Conservation (phyloP, 495 filamentous ascomycete species). For the Hyaloscypha hepaticicola region DNA sequence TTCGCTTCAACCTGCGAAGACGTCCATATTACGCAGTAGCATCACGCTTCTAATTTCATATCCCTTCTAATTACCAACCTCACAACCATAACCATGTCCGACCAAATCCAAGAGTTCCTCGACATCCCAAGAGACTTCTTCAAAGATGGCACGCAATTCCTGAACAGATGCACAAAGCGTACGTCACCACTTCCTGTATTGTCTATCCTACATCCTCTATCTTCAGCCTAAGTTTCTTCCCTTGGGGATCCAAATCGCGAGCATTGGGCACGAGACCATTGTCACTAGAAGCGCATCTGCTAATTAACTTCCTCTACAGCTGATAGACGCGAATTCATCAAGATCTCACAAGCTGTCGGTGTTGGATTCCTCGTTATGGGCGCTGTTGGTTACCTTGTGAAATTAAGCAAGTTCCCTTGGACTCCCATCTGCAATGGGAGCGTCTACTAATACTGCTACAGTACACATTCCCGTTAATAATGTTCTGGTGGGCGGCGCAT, state of each 20-base stretch:
- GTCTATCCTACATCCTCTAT: not conserved
- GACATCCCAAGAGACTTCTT: slow-evolving; percentile 84
- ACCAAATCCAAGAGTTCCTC: slow-evolving; percentile 74
- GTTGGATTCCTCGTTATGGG: slow-evolving; percentile 89
- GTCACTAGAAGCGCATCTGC: not conserved
- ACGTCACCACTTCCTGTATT: slow-evolving; percentile 29
- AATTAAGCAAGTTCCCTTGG: slow-evolving; percentile 66
- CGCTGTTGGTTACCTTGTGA: slow-evolving; percentile 78
- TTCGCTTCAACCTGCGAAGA: not conserved
- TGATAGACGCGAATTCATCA: slow-evolving; percentile 85
- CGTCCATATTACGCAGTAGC: not conserved
- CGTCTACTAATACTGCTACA: slow-evolving; percentile 28
- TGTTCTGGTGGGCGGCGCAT: slow-evolving; percentile 72
- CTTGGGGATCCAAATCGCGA: not conserved
- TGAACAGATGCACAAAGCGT: slow-evolving; percentile 87
- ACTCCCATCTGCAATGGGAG: not conserved
- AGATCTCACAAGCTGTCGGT: slow-evolving; percentile 94
- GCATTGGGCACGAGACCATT: not conserved
- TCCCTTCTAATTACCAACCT: not conserved
- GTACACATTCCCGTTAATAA: slow-evolving; percentile 86
- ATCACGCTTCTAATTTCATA: not conserved
- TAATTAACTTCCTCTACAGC: slow-evolving; percentile 41
- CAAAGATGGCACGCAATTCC: slow-evolving; percentile 76
- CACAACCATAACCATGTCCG: slow-evolving; percentile 54
- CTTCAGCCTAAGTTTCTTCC: not conserved